Evolutionary conservation across 106 monocot genomes (phyloP).

Genomic region (Dioscorea zingiberensis): DNA sequence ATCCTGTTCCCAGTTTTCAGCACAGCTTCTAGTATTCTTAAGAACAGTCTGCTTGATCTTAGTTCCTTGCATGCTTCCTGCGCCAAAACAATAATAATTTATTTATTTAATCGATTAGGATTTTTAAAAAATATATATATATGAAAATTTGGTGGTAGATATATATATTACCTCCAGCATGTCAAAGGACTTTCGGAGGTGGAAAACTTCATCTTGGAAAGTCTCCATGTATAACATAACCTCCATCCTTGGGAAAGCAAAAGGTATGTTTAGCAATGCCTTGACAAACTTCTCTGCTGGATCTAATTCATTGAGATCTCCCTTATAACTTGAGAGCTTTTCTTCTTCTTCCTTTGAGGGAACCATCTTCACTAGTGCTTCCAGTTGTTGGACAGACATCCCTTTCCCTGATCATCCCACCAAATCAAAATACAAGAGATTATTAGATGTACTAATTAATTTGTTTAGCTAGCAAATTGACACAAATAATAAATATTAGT

Average conservation of each 20-base stretch:
- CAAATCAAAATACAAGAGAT: not conserved
- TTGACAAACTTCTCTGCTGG: conserved; percentile 66
- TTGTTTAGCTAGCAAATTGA: no score
- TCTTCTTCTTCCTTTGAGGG: conserved; percentile 84
- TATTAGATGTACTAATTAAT: no score
- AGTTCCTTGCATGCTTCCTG: conserved; percentile 93
- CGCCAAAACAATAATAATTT: not conserved
- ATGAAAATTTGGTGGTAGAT: no score
- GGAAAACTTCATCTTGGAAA: conserved; percentile 79
- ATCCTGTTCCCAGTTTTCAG: conserved; percentile 84
- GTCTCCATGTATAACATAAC: conserved; percentile 73
- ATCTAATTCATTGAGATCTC: conserved; percentile 40
- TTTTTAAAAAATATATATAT: no score
- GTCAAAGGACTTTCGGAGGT: conserved; percentile 50
- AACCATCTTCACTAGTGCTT: conserved; percentile 73
- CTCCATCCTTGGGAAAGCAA: conserved; percentile 66
- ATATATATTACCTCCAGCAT: conserved; percentile 75
- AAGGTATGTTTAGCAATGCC: conserved; percentile 40
- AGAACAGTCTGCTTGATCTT: conserved; percentile 69
- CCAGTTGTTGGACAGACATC: conserved; percentile 65
- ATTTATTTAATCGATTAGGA: no score
- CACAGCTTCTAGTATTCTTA: conserved; percentile 81
- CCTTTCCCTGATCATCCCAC: conserved; percentile 45
- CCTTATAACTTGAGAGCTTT: conserved; percentile 38
- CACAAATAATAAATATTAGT: no score